phyloP scores from a whole-genome alignment of 768 basidiomycete genomes.

The Boletus insuetus region DNA sequence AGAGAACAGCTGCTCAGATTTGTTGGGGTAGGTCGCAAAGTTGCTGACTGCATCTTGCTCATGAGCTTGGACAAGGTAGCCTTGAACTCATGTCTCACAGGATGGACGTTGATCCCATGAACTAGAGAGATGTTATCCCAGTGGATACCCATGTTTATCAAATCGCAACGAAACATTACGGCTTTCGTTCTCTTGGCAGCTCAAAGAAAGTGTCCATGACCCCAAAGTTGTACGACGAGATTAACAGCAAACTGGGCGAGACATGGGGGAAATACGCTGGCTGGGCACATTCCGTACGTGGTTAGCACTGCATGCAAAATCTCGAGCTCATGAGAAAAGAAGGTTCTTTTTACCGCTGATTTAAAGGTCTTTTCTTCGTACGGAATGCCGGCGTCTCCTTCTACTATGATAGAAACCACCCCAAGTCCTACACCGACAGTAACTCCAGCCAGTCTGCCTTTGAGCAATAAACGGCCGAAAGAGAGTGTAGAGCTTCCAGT shows the following conservation, averaged over 20 bases:
- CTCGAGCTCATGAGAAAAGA: neutral
- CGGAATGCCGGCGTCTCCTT: conserved; percentile 38
- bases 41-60: conserved; percentile 90
- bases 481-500: conserved; percentile 16
- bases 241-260: conserved; percentile 55
- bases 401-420: conserved; percentile 5
- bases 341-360: conserved; percentile 78
- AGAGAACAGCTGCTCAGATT: conserved; percentile 76
- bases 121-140: conserved; percentile 82
- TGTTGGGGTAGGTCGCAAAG: conserved; percentile 92
- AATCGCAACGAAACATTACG: conserved; percentile 80
- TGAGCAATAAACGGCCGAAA: conserved; percentile 35
- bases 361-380: conserved; percentile 64
- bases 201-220: conserved; percentile 61
- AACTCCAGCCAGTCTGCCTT: conserved; percentile 31
- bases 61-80: conserved; percentile 90
- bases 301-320: neutral
- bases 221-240: conserved; percentile 71
- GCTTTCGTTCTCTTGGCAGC: conserved; percentile 45
- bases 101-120: conserved; percentile 2
- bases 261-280: conserved; percentile 87
- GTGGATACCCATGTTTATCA: conserved; percentile 96
- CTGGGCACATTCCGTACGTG: conserved; percentile 81
- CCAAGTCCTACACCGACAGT: conserved; percentile 25
- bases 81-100: conserved; percentile 5